Base-by-base conservation (phyloP, 1,284 basidiomycete species). In the Paramarasmius palmivorus region DNA sequence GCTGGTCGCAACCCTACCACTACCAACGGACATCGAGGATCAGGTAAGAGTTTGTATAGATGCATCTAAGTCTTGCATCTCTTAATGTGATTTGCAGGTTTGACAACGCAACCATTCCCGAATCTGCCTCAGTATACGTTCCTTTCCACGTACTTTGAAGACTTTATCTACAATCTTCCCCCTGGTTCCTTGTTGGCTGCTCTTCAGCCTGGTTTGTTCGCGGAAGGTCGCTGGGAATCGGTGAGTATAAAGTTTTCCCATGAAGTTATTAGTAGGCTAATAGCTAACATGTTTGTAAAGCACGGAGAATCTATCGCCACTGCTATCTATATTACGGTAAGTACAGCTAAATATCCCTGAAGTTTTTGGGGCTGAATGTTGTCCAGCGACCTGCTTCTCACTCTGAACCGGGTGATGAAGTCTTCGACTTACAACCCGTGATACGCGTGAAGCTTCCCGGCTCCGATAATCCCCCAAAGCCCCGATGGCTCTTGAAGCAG, bases 61-160 rank as follows among this genome's bases (percentile, higher is more conserved):
- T 12, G 7, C n/a, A n/a, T 6, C 29, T 32, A 6, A 32, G 12
- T 12, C 12, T 12, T 32, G 29, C 29, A n/a, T n/a, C n/a, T n/a
- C n/a, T n/a, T n/a, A n/a, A n/a, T n/a, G n/a, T n/a, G n/a, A n/a
- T n/a, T n/a, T 32, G 10, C 15, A 19, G 47, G 47, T 7, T 4
- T 49, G 47, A 49, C 47, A 7, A 26, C 37, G 10, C 47, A 49
- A 17, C 47, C 47, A 17, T 38, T 35, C 47, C n/a, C 34, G n/a
- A 26, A 49, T 19, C 47, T 49, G 5, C 25, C 47, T 14, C 47
- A 49, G 17, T 49, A 49, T 49, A 23, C 5, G 35, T 51, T 51
- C 49, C 49, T 51, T 20, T 51, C 49, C 2, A 51, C 49, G 10
- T 51, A 51, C 37, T 51, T 51, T 29, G 49, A 38, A 17, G 49